Base-by-base conservation (phyloP, 352 stramenopile species). In the Phytophthora pisi region DNA sequence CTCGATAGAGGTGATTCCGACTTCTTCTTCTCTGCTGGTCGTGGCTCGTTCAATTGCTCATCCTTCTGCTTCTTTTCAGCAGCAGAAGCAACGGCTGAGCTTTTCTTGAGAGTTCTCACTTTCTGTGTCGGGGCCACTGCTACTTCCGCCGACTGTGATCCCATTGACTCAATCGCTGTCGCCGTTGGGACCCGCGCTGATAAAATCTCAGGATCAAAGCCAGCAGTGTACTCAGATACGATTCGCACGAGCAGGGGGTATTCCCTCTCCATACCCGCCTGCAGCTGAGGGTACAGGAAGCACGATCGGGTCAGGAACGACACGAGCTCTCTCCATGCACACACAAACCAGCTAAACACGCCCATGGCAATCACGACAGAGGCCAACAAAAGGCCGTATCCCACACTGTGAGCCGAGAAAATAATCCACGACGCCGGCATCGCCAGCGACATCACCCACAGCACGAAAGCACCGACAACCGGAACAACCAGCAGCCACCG, bases 351-450 rank as follows among this genome's bases (percentile, higher is more conserved):
- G 24, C 83, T 81, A 50, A 95, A 92, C 5, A 95, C 87, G 16
- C 87, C 87, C 72, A 95, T 87, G 2, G 84, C 81, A n/a, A 95
- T 70, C 7, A 95, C 74, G 9, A 92, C 84, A 4, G 80, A 92
- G 31, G 83, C 87, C 23, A 92, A 47, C 4, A 95, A 61, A 11
- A 95, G 64, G 23, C 83, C 79, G 51, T 95, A 95, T 7, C 86
- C 84, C 38, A 95, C 71, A 24, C 82, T 91, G 46, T 95, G 86
- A 8, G 86, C 86, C 34, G 86, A 95, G 34, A 95, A 75, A 62
- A 95, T 93, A 64, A 95, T 95, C 86, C 86, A 95, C 20, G 71
- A 81, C 4, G 84, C 76, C 2, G 86, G 81, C 78, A 95, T 90
- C 13, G 86, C 78, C 11, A 92, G 74, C 45, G 86, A 80, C 81